A percentile compares a stretch with the other conserved stretches of the same genome.
Conservation (phyloP, 2,329 filamentous ascomycete species). For the Trichoderma citrinoviride region DNA sequence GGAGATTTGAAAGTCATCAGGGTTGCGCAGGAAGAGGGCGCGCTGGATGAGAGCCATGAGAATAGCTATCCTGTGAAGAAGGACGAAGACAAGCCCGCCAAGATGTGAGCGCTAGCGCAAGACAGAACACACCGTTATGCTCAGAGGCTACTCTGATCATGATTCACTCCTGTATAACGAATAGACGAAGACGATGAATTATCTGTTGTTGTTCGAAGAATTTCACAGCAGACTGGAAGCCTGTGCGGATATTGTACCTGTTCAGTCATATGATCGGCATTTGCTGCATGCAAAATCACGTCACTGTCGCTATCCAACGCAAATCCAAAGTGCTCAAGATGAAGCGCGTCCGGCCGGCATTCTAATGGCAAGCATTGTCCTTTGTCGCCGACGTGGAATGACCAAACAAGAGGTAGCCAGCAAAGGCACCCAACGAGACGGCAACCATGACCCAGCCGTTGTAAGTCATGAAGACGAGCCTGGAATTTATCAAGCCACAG, state of each 20-base stretch:
- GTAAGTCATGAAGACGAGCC: constrained; percentile 99
- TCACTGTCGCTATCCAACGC: neutral
- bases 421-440: constrained; percentile 81
- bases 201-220: neutral
- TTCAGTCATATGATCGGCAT: neutral
- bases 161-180: neutral
- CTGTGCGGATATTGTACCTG: neutral
- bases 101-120: constrained; percentile 31
- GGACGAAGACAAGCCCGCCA: constrained; percentile 32
- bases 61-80: constrained; percentile 25
- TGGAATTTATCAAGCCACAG: constrained; percentile 36
- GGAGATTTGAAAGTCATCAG: constrained; percentile 55
- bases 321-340: neutral
- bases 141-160: neutral
- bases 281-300: neutral
- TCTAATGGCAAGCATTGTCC: constrained; percentile 85
- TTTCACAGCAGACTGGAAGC: neutral
- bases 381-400: constrained; percentile 69
- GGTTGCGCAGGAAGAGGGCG: constrained; percentile 44
- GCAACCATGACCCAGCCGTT: constrained; percentile 97
- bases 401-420: constrained; percentile 84
- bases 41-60: constrained; percentile 35
- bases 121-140: neutral
- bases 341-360: neutral
- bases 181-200: constrained; percentile 1